These are phyloP conservation scores for Croton setiger DNA, from an alignment of 441 rosid species.

Conservation along the genomic window DNA sequence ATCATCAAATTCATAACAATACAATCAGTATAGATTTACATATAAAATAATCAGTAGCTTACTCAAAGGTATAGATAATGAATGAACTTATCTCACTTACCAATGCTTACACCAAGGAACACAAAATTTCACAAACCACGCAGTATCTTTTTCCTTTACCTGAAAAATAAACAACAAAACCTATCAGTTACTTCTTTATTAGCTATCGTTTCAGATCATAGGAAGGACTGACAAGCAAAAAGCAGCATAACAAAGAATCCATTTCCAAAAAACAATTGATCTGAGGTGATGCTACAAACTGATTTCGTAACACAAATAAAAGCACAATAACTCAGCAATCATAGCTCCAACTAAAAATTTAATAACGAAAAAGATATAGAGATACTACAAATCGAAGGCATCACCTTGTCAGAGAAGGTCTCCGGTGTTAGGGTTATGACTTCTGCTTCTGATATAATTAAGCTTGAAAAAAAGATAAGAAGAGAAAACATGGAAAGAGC, in stretches of 20 bases:
- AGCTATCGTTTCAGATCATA: neutral
- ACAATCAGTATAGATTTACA: neutral
- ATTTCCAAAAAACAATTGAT: no score
- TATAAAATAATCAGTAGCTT: neutral
- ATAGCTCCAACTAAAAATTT: neutral
- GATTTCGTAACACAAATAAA: neutral
- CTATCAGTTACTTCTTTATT: neutral
- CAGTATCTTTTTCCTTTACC: slow-evolving; percentile 97
- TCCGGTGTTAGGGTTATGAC: slow-evolving; percentile 82
- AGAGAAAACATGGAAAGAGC: neutral
- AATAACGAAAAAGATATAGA: neutral
- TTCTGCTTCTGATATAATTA: slow-evolving; percentile 40
- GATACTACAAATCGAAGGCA: neutral
- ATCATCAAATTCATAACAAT: slow-evolving; percentile 11
- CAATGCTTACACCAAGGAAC: slow-evolving; percentile 99
- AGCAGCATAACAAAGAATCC: no score
- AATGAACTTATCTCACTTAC: slow-evolving; percentile 30
- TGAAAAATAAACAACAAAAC: slow-evolving; percentile 20
- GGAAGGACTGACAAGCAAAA: no score
- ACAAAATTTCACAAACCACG: slow-evolving; percentile 95
- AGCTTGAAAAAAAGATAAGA: slow-evolving; percentile 5
- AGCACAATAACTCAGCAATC: neutral
- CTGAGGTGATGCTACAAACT: neutral
- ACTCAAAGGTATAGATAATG: neutral
- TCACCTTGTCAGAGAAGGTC: slow-evolving; percentile 92